These are phyloP conservation scores for Bipolaris cookei DNA, from an alignment of 2,329 filamentous ascomycete genomes.

Conservation along the genomic window DNA sequence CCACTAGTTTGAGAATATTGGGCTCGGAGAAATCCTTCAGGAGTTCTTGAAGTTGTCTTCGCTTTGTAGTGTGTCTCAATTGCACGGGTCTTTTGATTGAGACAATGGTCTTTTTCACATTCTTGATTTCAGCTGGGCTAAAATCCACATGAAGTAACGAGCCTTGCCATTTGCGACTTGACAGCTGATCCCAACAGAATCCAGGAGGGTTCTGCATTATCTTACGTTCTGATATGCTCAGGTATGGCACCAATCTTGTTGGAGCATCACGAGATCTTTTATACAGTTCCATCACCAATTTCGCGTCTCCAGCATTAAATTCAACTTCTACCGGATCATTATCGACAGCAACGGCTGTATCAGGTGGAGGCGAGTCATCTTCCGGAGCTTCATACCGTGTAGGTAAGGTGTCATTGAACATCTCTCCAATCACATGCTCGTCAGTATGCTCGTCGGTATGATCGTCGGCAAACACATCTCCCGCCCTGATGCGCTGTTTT, in stretches of 20 bases:
- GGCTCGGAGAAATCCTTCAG: constrained; percentile 33
- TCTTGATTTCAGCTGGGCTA: constrained; percentile 31
- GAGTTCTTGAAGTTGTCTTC: constrained; percentile 31
- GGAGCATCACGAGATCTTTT: not conserved
- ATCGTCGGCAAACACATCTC: not conserved
- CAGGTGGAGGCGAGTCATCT: constrained; percentile 14
- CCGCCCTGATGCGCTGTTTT: constrained; percentile 10
- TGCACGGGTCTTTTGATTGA: constrained; percentile 8
- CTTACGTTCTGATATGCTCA: constrained; percentile 31
- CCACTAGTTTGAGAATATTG: constrained; percentile 26
- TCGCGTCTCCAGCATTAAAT: constrained; percentile 30
- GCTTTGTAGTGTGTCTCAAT: constrained; percentile 20
- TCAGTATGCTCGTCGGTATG: constrained; percentile 14
- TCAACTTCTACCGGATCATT: constrained; percentile 28
- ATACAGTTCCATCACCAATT: constrained; percentile 20
- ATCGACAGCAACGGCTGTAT: constrained; percentile 21
- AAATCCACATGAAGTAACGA: constrained; percentile 45
- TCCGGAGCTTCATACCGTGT: constrained; percentile 24
- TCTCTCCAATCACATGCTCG: constrained; percentile 9
- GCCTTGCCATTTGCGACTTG: constrained; percentile 38
- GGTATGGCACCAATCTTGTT: constrained; percentile 32
- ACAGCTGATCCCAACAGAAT: constrained; percentile 35
- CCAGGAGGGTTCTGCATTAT: constrained; percentile 19
- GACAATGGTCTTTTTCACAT: constrained; percentile 26
- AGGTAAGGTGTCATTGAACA: not conserved